Evolutionary conservation across 148 eudicot genomes (phyloP).

Genomic region (Cornus controversa): DNA sequence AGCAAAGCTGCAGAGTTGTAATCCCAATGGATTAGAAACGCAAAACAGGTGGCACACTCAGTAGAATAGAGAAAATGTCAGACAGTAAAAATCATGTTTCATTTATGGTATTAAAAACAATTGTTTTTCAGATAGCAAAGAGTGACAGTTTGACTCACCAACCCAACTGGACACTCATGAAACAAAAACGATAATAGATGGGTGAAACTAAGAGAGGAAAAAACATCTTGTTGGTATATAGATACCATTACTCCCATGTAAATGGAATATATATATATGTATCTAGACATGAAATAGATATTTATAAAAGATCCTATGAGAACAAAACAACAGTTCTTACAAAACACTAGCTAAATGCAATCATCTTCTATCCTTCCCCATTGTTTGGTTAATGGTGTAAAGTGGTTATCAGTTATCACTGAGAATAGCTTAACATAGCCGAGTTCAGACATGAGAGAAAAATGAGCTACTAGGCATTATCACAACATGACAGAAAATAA

Average conservation of each 20-base stretch:
- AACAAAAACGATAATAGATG: too few relatives aligned
- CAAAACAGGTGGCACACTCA: neutral
- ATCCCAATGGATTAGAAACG: neutral
- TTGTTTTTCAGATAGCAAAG: neutral
- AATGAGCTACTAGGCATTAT: too few relatives aligned
- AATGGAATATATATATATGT: neutral
- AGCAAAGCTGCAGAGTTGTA: slow-evolving; percentile 38
- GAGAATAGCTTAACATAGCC: too few relatives aligned
- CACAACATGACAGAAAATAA: too few relatives aligned
- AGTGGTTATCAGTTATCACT: too few relatives aligned
- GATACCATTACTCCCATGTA: neutral
- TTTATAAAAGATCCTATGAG: neutral
- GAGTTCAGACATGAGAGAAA: too few relatives aligned
- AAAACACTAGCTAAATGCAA: too few relatives aligned
- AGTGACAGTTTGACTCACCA: too few relatives aligned
- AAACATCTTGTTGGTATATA: neutral
- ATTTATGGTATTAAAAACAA: neutral
- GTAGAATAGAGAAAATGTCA: neutral
- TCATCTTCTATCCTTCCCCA: too few relatives aligned
- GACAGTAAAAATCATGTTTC: neutral
- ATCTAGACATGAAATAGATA: neutral
- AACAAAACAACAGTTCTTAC: too few relatives aligned
- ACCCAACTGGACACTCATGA: neutral
- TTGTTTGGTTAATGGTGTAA: too few relatives aligned
- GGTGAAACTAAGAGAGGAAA: neutral